These are phyloP conservation scores for Camellia oleifera DNA, from an alignment of 179 eudicot species.

Conservation along the genomic window DNA sequence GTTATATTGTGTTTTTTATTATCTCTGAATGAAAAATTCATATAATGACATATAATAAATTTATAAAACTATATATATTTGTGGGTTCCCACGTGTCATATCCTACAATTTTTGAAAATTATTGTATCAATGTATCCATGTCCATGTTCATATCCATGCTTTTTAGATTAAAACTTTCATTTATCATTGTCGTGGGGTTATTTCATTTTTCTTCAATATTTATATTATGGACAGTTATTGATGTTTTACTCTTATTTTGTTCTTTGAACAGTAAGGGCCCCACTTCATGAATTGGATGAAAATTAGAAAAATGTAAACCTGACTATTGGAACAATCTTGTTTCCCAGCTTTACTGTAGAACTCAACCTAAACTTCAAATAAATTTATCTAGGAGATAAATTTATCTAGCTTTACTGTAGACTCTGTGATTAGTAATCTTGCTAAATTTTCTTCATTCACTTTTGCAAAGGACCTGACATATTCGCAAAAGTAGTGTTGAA, in stretches of 20 bases:
- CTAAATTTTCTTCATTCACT: background rate
- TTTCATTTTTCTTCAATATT: no score
- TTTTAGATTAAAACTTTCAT: background rate
- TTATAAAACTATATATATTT: no score
- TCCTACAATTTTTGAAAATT: no score
- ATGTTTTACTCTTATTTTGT: background rate
- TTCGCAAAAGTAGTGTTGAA: background rate
- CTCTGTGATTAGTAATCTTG: background rate
- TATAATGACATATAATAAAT: no score
- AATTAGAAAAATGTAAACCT: background rate
- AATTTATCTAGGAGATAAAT: no score
- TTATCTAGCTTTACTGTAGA: background rate
- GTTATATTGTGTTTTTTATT: no score
- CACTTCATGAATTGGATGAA: background rate
- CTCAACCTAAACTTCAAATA: background rate
- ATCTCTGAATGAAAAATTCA: no score
- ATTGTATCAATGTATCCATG: no score
- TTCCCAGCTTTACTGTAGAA: background rate
- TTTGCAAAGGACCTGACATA: background rate
- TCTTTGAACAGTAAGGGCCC: slow-evolving; percentile 3
- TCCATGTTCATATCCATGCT: no score
- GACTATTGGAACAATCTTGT: background rate
- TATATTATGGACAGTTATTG: background rate
- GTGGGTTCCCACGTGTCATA: no score
- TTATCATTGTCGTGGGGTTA: background rate